Conservation (phyloP, 371 early-diverging fungal genomes). For the Rhizomucor miehei region DNA sequence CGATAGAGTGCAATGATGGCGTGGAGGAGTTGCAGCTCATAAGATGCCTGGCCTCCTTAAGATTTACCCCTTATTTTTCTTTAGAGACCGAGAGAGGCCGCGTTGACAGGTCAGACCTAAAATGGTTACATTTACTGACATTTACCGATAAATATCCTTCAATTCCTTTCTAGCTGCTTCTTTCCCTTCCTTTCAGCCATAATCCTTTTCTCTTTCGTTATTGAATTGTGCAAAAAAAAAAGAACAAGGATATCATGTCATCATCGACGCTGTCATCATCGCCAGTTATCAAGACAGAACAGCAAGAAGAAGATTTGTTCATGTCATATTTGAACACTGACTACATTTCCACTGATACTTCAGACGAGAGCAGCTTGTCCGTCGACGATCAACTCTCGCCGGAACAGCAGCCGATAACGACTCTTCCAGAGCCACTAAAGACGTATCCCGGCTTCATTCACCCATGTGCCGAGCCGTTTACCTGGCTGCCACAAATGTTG, state of each 20-base stretch:
- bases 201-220: too few relatives aligned
- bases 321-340: conserved; percentile 38
- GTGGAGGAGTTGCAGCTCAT: too few relatives aligned
- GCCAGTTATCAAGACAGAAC: conserved; percentile 18
- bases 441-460: too few relatives aligned
- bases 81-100: neutral
- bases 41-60: neutral
- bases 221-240: neutral
- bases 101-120: too few relatives aligned
- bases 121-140: too few relatives aligned
- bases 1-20: too few relatives aligned
- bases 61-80: conserved; percentile 1
- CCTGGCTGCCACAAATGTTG: neutral
- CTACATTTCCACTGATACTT: conserved; percentile 15
- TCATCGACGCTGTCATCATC: conserved; percentile 1
- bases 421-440: too few relatives aligned
- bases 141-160: too few relatives aligned
- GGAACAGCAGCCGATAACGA: too few relatives aligned
- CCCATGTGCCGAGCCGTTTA: too few relatives aligned
- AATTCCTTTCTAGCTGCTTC: too few relatives aligned
- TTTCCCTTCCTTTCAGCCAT: conserved; percentile 1
- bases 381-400: neutral
- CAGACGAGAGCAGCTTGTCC: neutral
- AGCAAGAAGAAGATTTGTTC: conserved; percentile 31
- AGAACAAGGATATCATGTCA: neutral